Base-by-base conservation (phyloP, 116 monocot species). In the Trichopus zeylanicus region DNA sequence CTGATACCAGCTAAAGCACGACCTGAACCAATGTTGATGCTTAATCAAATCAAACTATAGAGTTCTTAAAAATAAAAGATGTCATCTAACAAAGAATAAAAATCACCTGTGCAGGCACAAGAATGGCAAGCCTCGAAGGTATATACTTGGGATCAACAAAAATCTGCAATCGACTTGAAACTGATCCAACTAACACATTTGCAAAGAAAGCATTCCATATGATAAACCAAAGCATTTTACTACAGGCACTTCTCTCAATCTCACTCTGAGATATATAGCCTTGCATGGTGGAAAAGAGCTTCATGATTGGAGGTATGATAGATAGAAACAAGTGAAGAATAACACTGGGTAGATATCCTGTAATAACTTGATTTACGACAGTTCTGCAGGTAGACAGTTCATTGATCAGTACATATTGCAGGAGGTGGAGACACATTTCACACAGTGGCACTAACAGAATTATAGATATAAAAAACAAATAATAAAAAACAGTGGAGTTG, bases 161-260 rank as follows among this genome's bases (percentile, higher is more conserved):
- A 37, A 85, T 51, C 60, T 73, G 51, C n/a, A 82, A 15, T 76
- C 79, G 82, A 64, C 76, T 80, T 2, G 81, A 58, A 76, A 77
- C 65, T 9, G 92, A 83, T 53, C 99, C 99, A 53, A 82, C 80
- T 34, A 99, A 76, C 16, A 99, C 85, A 73, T 78, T 91, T 63
- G 88, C 99, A 85, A 99, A 99, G 60, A 92, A 99, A 29, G 78
- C 56, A 48, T 85, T 88, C 92, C 92, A 98, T 72, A 91, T 80
- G 6, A 73, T 80, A 69, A 98, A 98, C 80, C 62, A 76, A 59
- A 99, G 75, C 91, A 99, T 85, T 78, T 99, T 99, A 32, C 32
- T 61, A 49, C 99, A 99, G 20, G 99, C 88, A 78, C 92, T 92
- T 66, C 67, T 85, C 65, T 92, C 92, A 74, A 92, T 88, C 69